Percentiles rank a stretch among this genome's conserved stretches.
phyloP scores from a whole-genome alignment of 345 rosid species.

The Populus tremula region DNA sequence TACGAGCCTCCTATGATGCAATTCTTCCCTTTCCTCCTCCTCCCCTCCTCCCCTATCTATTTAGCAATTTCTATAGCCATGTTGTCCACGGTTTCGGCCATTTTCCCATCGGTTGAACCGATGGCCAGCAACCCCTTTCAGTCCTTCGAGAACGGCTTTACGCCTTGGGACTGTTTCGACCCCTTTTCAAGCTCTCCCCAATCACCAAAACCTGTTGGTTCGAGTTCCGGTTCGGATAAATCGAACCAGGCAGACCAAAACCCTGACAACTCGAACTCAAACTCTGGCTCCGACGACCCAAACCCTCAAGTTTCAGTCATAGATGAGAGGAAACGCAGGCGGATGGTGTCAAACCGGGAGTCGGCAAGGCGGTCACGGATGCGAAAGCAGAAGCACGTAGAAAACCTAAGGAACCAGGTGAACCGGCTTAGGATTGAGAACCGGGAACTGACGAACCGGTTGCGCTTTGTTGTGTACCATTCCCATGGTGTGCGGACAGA shows the following conservation, averaged over 20 bases:
- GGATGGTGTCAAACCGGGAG: slow-evolving; percentile 90
- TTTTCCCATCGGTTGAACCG: slow-evolving; percentile 31
- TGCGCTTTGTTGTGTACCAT: slow-evolving; percentile 45
- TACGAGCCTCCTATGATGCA: slow-evolving; percentile 55
- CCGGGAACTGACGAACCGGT: slow-evolving; percentile 58
- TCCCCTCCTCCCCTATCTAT: slow-evolving; percentile 35
- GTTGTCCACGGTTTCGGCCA: slow-evolving; percentile 55
- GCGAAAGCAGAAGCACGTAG: slow-evolving; percentile 75
- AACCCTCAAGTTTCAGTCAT: slow-evolving; percentile 23
- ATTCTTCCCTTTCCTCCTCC: slow-evolving; percentile 91
- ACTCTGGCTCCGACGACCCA: slow-evolving; percentile 33
- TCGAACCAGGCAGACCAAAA: slow-evolving; percentile 26
- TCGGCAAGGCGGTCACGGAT: slow-evolving; percentile 84
- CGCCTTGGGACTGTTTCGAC: slow-evolving; percentile 62
- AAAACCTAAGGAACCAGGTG: slow-evolving; percentile 66
- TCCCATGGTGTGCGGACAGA: slow-evolving; percentile 44
- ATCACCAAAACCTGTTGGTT: slow-evolving; percentile 41
- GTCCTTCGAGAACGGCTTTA: slow-evolving; percentile 45
- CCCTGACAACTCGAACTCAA: slow-evolving; percentile 31
- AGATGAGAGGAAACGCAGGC: slow-evolving; percentile 66
- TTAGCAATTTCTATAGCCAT: slow-evolving; percentile 28
- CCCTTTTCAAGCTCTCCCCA: slow-evolving; percentile 25
- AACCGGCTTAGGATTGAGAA: slow-evolving; percentile 64
- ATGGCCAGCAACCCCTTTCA: slow-evolving; percentile 38
- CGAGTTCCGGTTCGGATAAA: slow-evolving; percentile 42